Evolutionary conservation across 2,329 filamentous ascomycete genomes (phyloP), one percentile per base, ranked within the genome.

Genomic region (Podosphaera leucotricha): DNA sequence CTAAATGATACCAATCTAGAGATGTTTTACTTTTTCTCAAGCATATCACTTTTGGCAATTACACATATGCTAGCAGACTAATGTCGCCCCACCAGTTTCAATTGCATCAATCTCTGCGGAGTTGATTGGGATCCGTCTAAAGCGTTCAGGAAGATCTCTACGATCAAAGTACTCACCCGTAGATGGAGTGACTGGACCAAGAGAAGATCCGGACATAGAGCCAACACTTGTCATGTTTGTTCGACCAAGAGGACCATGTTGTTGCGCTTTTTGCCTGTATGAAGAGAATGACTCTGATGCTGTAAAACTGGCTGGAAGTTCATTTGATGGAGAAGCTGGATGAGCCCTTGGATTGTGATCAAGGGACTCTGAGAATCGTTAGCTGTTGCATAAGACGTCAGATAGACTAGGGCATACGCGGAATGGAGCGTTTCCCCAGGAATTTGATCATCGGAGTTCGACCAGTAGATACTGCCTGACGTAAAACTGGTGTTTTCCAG

Each of bases 101-200:
- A 98, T 72, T 19, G 85, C 86, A 62, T 95, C 90, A 48, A 98
- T 98, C 71, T 98, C 90, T 38, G 77, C 76, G 53, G 77, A 63
- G 33, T 72, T 77, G 64, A 86, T 80, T 11, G 75, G 71, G 41
- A 72, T 66, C 51, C 84, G 72, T 57, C 77, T 75, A 72, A 94
- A 98, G 55, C 87, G 75, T 49, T 67, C 60, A 16, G 90, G 87
- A 20, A 98, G 75, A 64, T 98, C 81, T 53, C 75, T 81, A 54
- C 85, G 75, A 62, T 95, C 90, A 59, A 93, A 94, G 62, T 71
- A 84, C 60, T 83, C 66, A 53, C 87, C 87, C 55, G 74, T 63
- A 47, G 70, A 70, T 33, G 86, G 70, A 52, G 70, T 60, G 48
- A 95, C 67, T 11, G 80, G 64, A 40, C 87, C 86, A 10, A 94